phyloP scores from a whole-genome alignment of 352 stramenopile genomes.

The Paralagenidium karlingii region DNA sequence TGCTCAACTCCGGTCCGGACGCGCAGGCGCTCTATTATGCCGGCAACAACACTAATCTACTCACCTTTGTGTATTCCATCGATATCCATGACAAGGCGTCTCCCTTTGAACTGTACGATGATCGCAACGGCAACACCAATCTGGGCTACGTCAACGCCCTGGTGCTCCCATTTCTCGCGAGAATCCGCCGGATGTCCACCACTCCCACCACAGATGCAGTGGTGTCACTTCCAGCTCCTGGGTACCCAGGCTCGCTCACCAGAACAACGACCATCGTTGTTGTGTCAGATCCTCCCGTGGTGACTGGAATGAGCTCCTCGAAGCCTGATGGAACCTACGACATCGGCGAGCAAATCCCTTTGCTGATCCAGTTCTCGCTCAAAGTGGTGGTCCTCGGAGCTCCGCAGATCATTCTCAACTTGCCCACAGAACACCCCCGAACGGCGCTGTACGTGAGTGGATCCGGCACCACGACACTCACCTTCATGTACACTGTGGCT shows the following conservation, averaged over 20 bases:
- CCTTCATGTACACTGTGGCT: slow-evolving; percentile 33
- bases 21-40: slow-evolving; percentile 11
- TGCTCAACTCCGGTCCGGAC: slow-evolving; percentile 13
- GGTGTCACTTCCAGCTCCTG: slow-evolving; percentile 26
- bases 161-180: slow-evolving; percentile 10
- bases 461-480: slow-evolving; percentile 22
- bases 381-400: slow-evolving; percentile 16
- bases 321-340: slow-evolving; percentile 49
- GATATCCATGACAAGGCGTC: slow-evolving; percentile 18
- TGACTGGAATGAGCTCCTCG: slow-evolving; percentile 24
- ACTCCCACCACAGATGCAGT: slow-evolving; percentile 25
- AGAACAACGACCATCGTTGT: slow-evolving; percentile 19
- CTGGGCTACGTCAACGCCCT: slow-evolving; percentile 41
- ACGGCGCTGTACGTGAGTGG: slow-evolving; percentile 38
- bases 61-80: slow-evolving; percentile 42
- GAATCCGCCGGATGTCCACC: slow-evolving; percentile 37
- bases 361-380: slow-evolving; percentile 43
- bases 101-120: slow-evolving; percentile 33
- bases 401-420: slow-evolving; percentile 40
- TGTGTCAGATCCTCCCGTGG: slow-evolving; percentile 26
- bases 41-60: slow-evolving; percentile 24
- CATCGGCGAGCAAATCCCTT: slow-evolving; percentile 28
- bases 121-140: slow-evolving; percentile 15
- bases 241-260: slow-evolving; percentile 28
- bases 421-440: slow-evolving; percentile 13